Evolutionary conservation across 2,329 filamentous ascomycete genomes (phyloP).

Genomic region (Sarocladium oryzae): DNA sequence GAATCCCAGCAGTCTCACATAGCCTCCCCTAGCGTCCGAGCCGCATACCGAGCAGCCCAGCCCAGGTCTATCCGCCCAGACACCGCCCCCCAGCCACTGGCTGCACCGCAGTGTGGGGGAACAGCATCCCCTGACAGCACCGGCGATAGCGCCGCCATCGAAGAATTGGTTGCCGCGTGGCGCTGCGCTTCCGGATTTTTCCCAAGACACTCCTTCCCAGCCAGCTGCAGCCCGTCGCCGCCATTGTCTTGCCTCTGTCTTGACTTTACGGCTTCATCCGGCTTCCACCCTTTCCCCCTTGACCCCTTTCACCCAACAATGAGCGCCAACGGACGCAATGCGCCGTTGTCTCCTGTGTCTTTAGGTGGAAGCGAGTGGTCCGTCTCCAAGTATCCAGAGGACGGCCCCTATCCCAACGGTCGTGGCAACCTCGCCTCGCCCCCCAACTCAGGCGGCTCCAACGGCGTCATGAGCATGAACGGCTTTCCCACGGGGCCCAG

Average conservation of each 20-base stretch:
- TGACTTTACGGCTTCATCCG: conserved; percentile 4
- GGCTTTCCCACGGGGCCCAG: conserved; percentile 50
- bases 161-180: conserved; percentile 7
- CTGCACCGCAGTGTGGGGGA: conserved; percentile 8
- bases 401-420: conserved; percentile 44
- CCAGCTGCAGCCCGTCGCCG: neutral
- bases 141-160: conserved; percentile 8
- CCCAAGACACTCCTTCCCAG: neutral
- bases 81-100: conserved; percentile 6
- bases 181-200: conserved; percentile 2
- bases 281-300: conserved; percentile 15
- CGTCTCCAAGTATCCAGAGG: conserved; percentile 57
- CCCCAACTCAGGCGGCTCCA: conserved; percentile 56
- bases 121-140: conserved; percentile 6
- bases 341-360: conserved; percentile 75
- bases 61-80: neutral
- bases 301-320: conserved; percentile 39
- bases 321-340: conserved; percentile 57
- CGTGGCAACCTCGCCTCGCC: conserved; percentile 60
- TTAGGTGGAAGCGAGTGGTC: conserved; percentile 81
- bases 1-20: neutral
- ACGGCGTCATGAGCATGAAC: conserved; percentile 52
- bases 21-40: conserved; percentile 2
- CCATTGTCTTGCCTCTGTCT: conserved; percentile 4
- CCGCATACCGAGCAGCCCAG: neutral